Conservation (phyloP, 768 basidiomycete genomes). For the Tricholoma bakamatsutake region DNA sequence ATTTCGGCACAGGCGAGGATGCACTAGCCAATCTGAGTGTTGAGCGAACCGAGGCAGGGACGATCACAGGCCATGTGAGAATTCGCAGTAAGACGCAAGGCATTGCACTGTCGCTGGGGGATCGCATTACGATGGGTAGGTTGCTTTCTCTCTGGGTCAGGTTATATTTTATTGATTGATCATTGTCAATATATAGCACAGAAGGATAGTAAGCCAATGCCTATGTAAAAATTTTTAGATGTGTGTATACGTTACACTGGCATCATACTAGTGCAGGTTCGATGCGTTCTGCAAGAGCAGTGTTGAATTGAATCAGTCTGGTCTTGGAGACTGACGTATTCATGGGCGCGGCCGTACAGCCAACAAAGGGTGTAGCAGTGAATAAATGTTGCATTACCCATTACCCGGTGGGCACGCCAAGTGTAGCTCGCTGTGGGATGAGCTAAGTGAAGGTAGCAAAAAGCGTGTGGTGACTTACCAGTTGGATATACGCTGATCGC, state of each 20-base stretch:
- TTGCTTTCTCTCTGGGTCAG: conserved; percentile 1
- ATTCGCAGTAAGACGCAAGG: conserved; percentile 98
- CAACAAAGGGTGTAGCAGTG: too few species aligned
- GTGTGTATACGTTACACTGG: background rate
- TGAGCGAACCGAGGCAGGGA: conserved; percentile 77
- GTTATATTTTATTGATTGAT: background rate
- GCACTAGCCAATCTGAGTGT: conserved; percentile 93
- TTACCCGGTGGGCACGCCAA: conserved; percentile 27
- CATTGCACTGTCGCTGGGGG: conserved; percentile 91
- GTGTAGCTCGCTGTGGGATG: conserved; percentile 29
- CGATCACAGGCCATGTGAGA: conserved; percentile 87
- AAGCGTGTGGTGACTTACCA: conserved; percentile 47
- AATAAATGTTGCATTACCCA: background rate
- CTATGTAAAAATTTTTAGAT: conserved; percentile 21
- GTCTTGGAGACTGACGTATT: background rate
- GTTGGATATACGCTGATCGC: conserved; percentile 71
- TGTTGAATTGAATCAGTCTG: background rate
- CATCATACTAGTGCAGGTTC: background rate
- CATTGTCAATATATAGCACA: conserved; percentile 24
- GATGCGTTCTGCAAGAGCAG: background rate
- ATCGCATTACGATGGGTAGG: conserved; percentile 69
- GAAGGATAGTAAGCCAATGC: conserved; percentile 33
- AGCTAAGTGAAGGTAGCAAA: background rate
- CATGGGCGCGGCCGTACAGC: background rate
- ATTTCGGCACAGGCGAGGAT: conserved; percentile 69